Base-by-base conservation (phyloP, 78 protist genomes). In the Paratrimastix pyriformis region DNA sequence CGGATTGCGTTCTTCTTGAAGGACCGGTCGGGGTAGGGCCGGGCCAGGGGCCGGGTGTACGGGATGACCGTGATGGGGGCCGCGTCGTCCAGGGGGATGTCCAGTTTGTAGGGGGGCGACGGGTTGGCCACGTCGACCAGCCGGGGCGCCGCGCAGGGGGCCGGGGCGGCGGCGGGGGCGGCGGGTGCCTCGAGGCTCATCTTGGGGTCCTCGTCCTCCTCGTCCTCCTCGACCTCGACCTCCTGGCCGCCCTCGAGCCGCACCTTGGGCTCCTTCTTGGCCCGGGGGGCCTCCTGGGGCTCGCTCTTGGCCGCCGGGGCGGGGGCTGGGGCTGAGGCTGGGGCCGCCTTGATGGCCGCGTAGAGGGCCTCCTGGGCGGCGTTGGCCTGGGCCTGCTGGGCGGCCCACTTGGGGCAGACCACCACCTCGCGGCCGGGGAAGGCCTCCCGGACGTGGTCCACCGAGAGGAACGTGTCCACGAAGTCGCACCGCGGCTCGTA, bases 401-500 rank as follows among this genome's bases (percentile, higher is more conserved):
- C 39, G 64, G 59, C 33, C 18, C 32, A 24, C 26, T 7, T 2
- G n/a, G n/a, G n/a, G n/a, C n/a, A n/a, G n/a, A n/a, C n/a, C n/a
- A n/a, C n/a, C n/a, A n/a, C n/a, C n/a, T n/a, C n/a, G n/a, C n/a
- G n/a, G n/a, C n/a, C 13, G 2, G 83, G 82, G 68, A 86, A 86
- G 21, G 60, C 3, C 64, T 2, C 80, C 18, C 40, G 30, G 24
- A 88, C 37, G 73, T 92, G 96, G 38, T 66, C 65, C n/a, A 46
- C 11, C 38, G 38, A 45, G 43, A 92, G 59, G 65, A 92, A 86
- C 15, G 94, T 88, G 79, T 92, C 96, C 52, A 74, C 52, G 32
- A 88, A 82, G 66, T 74, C 62, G 45, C 21, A 3, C 39, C 3
- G 8, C 1, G 29, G 2, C 50, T 3, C 60, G 35, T 35, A 9